A percentile compares a stretch with the other conserved stretches of the same genome.
These are phyloP conservation scores for Aspergillus heteromorphus DNA, from an alignment of 495 filamentous ascomycete species.

Conservation along the genomic window DNA sequence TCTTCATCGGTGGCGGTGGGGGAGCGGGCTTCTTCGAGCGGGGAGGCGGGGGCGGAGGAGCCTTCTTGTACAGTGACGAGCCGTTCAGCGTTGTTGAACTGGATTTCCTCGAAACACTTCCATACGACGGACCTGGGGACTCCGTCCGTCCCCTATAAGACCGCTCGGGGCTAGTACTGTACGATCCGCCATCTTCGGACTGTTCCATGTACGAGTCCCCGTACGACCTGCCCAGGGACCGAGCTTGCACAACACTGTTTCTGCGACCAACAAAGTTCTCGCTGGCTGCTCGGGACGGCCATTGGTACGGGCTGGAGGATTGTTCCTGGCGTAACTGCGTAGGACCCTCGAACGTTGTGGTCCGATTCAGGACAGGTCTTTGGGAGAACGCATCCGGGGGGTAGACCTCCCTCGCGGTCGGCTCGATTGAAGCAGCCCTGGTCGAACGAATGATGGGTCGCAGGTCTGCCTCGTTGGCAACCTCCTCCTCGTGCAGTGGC, in stretches of 20 bases:
- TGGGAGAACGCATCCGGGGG: conserved; percentile 20
- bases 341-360: conserved; percentile 55
- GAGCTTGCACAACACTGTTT: conserved; percentile 35
- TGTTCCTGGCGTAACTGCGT: conserved; percentile 47
- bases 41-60: conserved; percentile 78
- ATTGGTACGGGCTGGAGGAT: conserved; percentile 36
- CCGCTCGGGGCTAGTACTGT: conserved; percentile 56
- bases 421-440: conserved; percentile 32
- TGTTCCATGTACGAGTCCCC: conserved; percentile 61
- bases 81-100: conserved; percentile 44
- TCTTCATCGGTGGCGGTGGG: conserved; percentile 47
- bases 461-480: conserved; percentile 32
- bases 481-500: conserved; percentile 56
- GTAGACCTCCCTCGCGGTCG: conserved; percentile 31
- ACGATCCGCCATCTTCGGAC: conserved; percentile 54
- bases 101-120: conserved; percentile 53
- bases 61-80: conserved; percentile 53
- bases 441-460: conserved; percentile 61
- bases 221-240: conserved; percentile 33
- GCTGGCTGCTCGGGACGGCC: conserved; percentile 52
- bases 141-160: conserved; percentile 47
- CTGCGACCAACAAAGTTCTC: conserved; percentile 45
- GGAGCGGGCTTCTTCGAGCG: conserved; percentile 73
- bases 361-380: conserved; percentile 42
- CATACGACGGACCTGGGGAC: conserved; percentile 60